phyloP scores from a whole-genome alignment of 2,329 filamentous ascomycete species.

The Orbilia oligospora region DNA sequence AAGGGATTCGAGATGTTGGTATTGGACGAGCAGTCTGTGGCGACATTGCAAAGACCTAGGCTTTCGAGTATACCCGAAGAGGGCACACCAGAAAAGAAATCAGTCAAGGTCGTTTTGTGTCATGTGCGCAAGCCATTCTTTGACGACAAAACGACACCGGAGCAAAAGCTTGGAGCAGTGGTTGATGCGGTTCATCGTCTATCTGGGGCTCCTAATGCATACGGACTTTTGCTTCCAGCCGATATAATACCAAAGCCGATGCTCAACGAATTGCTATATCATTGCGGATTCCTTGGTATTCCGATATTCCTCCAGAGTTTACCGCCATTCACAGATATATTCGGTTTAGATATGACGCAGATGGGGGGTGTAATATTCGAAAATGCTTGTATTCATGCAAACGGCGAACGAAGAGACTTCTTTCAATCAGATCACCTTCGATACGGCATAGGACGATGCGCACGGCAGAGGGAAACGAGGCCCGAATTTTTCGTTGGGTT shows the following conservation, averaged over 20 bases:
- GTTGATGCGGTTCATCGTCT: slow-evolving; percentile 57
- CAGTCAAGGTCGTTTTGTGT: slow-evolving; percentile 44
- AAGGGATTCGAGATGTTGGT: slow-evolving; percentile 56
- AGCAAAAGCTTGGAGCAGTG: slow-evolving; percentile 51
- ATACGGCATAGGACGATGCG: slow-evolving; percentile 64
- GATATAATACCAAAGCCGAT: slow-evolving; percentile 56
- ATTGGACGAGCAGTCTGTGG: slow-evolving; percentile 48
- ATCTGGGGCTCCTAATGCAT: slow-evolving; percentile 45
- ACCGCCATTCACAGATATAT: slow-evolving; percentile 51
- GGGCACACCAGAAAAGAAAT: slow-evolving; percentile 12
- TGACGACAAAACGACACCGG: slow-evolving; percentile 39
- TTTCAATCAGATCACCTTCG: slow-evolving; percentile 68
- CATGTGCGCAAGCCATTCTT: slow-evolving; percentile 51
- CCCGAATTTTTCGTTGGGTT: slow-evolving; percentile 67
- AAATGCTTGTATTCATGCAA: slow-evolving; percentile 68
- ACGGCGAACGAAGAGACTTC: slow-evolving; percentile 68
- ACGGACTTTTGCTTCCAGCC: slow-evolving; percentile 39
- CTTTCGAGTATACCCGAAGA: slow-evolving; percentile 56
- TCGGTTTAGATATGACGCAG: slow-evolving; percentile 65
- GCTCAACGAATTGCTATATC: slow-evolving; percentile 52
- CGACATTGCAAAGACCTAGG: slow-evolving; percentile 45
- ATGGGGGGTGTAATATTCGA: slow-evolving; percentile 68
- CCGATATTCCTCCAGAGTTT: slow-evolving; percentile 52
- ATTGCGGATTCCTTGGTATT: slow-evolving; percentile 45
- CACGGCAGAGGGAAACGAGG: slow-evolving; percentile 64